A percentile compares a stretch with the other conserved stretches of the same genome.
Conservation (phyloP, 2,329 filamentous ascomycete species). For the Diaporthe vexans region DNA sequence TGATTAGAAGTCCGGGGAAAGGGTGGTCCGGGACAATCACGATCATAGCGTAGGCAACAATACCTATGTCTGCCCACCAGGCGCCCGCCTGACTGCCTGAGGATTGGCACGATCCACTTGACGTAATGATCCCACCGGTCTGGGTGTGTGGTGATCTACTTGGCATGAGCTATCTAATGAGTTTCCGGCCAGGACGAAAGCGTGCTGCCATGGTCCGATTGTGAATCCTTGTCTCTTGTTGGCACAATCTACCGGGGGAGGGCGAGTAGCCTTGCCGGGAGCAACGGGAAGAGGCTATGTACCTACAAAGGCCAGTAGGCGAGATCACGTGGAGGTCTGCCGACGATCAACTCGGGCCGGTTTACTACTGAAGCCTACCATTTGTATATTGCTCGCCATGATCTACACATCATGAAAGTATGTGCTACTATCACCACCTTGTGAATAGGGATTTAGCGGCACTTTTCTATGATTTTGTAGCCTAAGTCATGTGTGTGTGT, state of each 20-base stretch:
- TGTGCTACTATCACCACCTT: no score
- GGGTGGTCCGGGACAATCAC: background rate
- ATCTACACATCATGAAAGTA: background rate
- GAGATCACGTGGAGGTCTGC: background rate
- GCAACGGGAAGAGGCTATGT: background rate
- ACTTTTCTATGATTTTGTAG: background rate
- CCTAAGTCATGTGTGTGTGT: background rate
- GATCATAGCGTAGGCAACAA: background rate
- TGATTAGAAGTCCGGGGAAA: background rate
- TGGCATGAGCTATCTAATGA: conserved; percentile 1
- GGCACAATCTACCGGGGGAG: background rate
- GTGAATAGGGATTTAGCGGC: background rate
- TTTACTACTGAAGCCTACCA: background rate
- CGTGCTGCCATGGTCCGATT: background rate
- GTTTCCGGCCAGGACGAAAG: background rate
- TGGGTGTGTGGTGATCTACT: background rate
- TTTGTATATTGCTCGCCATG: background rate
- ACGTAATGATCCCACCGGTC: background rate
- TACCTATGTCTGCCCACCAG: background rate
- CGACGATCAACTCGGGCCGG: background rate
- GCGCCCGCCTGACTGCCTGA: no score
- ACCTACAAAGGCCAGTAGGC: background rate
- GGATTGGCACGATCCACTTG: background rate
- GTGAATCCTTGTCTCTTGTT: background rate
- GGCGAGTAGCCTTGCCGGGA: background rate